Evolutionary conservation across 805 yeast genomes (phyloP), one percentile per base, ranked within the genome.

Genomic region (Candida sphagnicola): DNA sequence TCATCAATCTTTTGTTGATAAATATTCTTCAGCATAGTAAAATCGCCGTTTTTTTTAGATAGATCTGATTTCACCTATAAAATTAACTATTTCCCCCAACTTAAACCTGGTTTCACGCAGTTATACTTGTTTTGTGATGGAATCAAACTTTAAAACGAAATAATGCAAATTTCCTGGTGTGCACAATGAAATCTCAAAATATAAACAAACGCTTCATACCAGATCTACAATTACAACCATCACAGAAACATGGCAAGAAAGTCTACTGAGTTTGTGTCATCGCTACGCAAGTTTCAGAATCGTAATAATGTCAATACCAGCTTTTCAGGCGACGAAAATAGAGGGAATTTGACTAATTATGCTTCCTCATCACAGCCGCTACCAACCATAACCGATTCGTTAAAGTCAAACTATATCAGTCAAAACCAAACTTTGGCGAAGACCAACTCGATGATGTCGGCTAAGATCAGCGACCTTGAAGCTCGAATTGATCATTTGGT

Each of bases 371-470:
- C 29, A 8, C 15, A 26, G 12, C 14, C 29, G 29, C 29, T 26
- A 26, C 24, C 6, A 21, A 21, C 24, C 6, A 26, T 26, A 13
- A 13, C 8, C 8, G 25, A 21, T 13, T 8, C 29, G 5, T 6
- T 12, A 12, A 26, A 26, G 15, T 26, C 28, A 4, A 33, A 58
- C 33, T 70, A 64, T 38, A 35, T 54, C 4, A 53, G 52, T n/a
- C 82, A 77, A 49, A 83, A 83, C 56, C 67, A 66, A 38, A 70
- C 74, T n/a, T 57, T 84, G 18, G 86, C 86, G 1, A 75, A 70
- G 44, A 74, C 72, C 35, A 81, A 79, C 52, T 72, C 82, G 2
- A 53, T 67, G 16, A 60, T 82, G 53, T 64, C 73, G 67, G 53
- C 70, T 28, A 75, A 67, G 45, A 62, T 82, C 18, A 56, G 72